These are phyloP conservation scores for Backusella sp. DNA, from an alignment of 192 early-diverging fungal genomes.

Conservation along the genomic window DNA sequence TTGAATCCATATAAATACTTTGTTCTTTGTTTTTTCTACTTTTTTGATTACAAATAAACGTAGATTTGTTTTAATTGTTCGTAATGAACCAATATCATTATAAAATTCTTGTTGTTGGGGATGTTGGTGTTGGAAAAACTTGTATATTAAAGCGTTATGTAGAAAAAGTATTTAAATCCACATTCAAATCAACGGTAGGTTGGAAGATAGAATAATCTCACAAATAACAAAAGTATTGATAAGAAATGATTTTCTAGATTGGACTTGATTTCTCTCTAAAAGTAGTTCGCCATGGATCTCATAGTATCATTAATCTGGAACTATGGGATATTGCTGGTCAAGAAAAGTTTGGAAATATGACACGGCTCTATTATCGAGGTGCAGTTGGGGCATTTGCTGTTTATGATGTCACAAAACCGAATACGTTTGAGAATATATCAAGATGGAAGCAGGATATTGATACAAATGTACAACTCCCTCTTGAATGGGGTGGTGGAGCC, in stretches of 20 bases:
- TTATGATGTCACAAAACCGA: slow-evolving; percentile 55
- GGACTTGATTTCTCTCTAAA: slow-evolving; percentile 64
- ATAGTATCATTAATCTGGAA: slow-evolving; percentile 52
- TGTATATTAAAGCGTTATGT: slow-evolving; percentile 62
- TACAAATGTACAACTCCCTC: slow-evolving; percentile 48
- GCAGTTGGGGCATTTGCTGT: slow-evolving; percentile 57
- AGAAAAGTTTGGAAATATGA: slow-evolving; percentile 59
- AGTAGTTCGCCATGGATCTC: slow-evolving; percentile 51
- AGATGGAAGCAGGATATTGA: slow-evolving; percentile 61
- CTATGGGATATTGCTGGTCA: slow-evolving; percentile 68
- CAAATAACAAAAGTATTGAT: background rate
- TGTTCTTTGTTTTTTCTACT: too few relatives aligned
- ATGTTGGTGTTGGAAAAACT: slow-evolving; percentile 60
- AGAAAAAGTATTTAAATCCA: slow-evolving; percentile 51
- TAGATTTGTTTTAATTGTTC: background rate
- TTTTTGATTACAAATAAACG: too few relatives aligned
- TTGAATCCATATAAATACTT: too few relatives aligned
- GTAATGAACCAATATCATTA: slow-evolving; percentile 52
- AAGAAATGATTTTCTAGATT: slow-evolving; percentile 36
- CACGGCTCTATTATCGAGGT: slow-evolving; percentile 59
- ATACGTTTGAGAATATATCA: slow-evolving; percentile 53
- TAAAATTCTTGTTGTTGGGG: slow-evolving; percentile 61
- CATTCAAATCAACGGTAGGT: slow-evolving; percentile 59
- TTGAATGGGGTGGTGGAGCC: slow-evolving; percentile 43
- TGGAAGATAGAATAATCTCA: background rate